Evolutionary conservation across 495 filamentous ascomycete genomes (phyloP), one percentile per base, ranked within the genome.

Genomic region (Tuber melanosporum): DNA sequence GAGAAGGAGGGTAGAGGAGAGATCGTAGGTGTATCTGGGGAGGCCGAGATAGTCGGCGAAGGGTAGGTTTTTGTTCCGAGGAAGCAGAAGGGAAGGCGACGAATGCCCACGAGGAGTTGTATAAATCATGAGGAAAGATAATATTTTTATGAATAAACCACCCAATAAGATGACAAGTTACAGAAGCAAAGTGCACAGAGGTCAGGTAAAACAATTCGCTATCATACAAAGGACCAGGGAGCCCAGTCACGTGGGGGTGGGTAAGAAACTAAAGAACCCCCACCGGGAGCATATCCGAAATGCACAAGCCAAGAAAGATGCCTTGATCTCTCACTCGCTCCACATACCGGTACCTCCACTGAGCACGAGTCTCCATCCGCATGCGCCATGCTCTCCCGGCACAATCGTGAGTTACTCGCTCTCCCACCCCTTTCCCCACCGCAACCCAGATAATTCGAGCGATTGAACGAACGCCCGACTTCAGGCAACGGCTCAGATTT

Each of bases 1-100:
- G 81, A 80, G 71, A 73, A 80, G 81, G 45, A 82, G 81, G 75
- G 73, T 83, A n/a, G 81, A 78, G 32, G 81, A 83, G 71, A 80
- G 77, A n/a, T 47, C 42, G 20, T 79, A 78, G 71, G 26, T 17
- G 12, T 17, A 41, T 41, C 32, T 41, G 39, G 39, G 10, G 57
- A 66, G n/a, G n/a, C n/a, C 52, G n/a, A 15, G 57, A 57, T 57
- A 57, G 26, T 26, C 49, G 49, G 22, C 22, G 12, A 26, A 22
- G 49, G 49, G 57, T 66, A 66, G 26, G 17, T 66, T 66, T 17
- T 66, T 66, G 26, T 66, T 66, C 32, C 32, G 2, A 57, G 9
- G 22, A n/a, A 57, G 22, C 49, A n/a, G 22, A 52, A 22, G 47
- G 52, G 52, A 66, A 66, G 57, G 26, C 32, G 57, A 32, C 57